Evolutionary conservation across 2,329 filamentous ascomycete species (phyloP), one percentile per base, ranked within the genome.

Genomic region (Stemphylium lycopersici): DNA sequence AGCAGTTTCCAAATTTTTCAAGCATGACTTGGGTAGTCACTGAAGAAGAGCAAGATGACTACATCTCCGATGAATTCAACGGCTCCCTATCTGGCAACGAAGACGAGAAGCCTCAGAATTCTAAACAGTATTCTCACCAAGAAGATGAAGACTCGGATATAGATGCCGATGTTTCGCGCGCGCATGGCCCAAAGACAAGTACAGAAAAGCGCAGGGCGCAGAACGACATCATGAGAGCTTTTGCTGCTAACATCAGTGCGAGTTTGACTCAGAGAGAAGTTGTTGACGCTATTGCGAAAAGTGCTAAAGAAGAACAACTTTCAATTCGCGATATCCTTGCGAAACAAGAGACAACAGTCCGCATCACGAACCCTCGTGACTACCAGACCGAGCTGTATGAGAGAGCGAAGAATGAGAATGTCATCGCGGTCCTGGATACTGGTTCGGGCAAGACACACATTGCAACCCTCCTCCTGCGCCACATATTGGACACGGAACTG

Each of bases 371-470:
- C 48, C 91, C 93, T 0, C 84, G 93, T 43, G 91, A 96, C 67
- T 99, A 98, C 68, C 95, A 99, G 72, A 79, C 90, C 11, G 93
- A 98, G 70, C 82, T 99, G 0, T 98, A 95, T 67, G 91, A 97
- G 72, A 85, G 85, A 59, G 93, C 95, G 3, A 96, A 95, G 69
- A 70, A 83, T 46, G 84, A 88, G 63, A 99, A 99, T 69, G 90
- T 88, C 6, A 96, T 99, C 63, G 93, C 95, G 0, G 95, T 99
- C 1, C 82, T 98, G 1, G 92, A 96, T 68, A 97, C 93, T n/a
- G 91, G 95, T 11, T 92, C 91, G 3, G 95, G 95, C 2, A 99
- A 99, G 77, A 99, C 95, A 0, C 80, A 97, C n/a, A 97, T 99
- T 64, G 93, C 95, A 0, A 92, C 91, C 1, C 82, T 98, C 2